These are phyloP conservation scores for Suhomyces ambrosiae DNA, from an alignment of 1,139 yeast genomes.

Conservation along the genomic window DNA sequence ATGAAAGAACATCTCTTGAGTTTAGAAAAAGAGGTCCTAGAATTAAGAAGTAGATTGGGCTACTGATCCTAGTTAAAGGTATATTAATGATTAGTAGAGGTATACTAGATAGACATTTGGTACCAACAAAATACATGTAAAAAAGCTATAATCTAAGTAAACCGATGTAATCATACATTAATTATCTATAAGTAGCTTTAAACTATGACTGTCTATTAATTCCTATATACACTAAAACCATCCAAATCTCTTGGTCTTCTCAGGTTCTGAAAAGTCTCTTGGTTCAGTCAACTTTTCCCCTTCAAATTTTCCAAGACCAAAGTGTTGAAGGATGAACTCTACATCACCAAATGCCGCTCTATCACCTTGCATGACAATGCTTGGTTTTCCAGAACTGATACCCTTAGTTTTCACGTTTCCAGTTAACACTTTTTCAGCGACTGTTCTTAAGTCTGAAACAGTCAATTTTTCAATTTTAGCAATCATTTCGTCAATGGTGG, in stretches of 20 bases:
- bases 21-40: constrained; percentile 66
- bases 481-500: constrained; percentile 86
- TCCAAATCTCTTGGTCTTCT: constrained; percentile 16
- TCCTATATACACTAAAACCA: constrained; percentile 24
- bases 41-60: constrained; percentile 52
- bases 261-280: constrained; percentile 27
- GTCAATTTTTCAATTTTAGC: constrained; percentile 68
- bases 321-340: constrained; percentile 60
- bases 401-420: constrained; percentile 58
- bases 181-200: too few relatives aligned
- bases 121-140: too few relatives aligned
- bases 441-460: constrained; percentile 65
- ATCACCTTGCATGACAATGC: constrained; percentile 87
- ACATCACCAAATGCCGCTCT: constrained; percentile 86
- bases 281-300: constrained; percentile 31
- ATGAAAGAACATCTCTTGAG: constrained; percentile 55
- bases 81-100: not conserved
- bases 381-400: constrained; percentile 64
- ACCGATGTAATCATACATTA: too few relatives aligned
- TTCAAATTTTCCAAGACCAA: constrained; percentile 65
- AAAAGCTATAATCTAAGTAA: too few relatives aligned
- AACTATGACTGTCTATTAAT: too few relatives aligned
- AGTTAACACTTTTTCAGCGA: constrained; percentile 76
- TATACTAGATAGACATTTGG: too few relatives aligned
- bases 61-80: constrained; percentile 2